A percentile compares a stretch with the other conserved stretches of the same genome.
Conservation (phyloP, 768 basidiomycete genomes). For the Suillus decipiens region DNA sequence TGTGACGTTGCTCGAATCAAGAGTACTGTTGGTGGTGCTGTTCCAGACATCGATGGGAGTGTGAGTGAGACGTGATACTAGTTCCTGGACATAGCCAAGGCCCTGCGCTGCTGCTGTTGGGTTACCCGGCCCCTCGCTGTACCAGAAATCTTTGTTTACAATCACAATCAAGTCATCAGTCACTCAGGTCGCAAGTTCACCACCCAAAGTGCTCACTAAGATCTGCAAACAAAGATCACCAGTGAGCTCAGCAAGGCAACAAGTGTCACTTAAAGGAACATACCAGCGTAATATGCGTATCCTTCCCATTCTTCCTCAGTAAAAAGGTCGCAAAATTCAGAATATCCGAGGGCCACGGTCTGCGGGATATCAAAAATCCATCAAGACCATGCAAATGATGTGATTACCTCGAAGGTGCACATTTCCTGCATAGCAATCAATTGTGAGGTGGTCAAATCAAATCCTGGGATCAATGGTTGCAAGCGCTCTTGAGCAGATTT, state of each 20-base stretch:
- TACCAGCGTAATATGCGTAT: conserved; percentile 43
- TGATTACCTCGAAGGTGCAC: conserved; percentile 41
- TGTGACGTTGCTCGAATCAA: conserved; percentile 40
- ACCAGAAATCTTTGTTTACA: conserved; percentile 29
- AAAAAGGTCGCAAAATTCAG: conserved; percentile 51
- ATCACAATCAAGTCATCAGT: not conserved
- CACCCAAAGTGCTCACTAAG: conserved; percentile 9
- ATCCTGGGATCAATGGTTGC: conserved; percentile 31
- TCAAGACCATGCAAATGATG: not conserved
- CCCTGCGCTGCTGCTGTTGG: conserved; percentile 41
- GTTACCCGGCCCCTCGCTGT: conserved; percentile 43
- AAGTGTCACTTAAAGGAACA: conserved; percentile 8
- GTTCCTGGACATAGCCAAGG: conserved; percentile 44
- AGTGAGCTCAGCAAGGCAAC: too few relatives aligned
- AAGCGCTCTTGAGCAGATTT: conserved; percentile 37
- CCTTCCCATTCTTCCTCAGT: conserved; percentile 54
- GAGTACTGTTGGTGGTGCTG: conserved; percentile 48
- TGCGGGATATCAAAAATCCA: conserved; percentile 15
- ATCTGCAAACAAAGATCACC: conserved; percentile 1
- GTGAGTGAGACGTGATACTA: conserved; percentile 43
- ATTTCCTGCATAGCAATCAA: conserved; percentile 38
- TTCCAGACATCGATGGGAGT: conserved; percentile 40
- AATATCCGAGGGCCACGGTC: conserved; percentile 52
- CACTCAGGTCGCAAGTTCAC: conserved; percentile 15
- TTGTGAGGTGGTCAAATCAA: conserved; percentile 31